Conservation (phyloP, 1,284 basidiomycete genomes). For the Sphagnurus paluster region DNA sequence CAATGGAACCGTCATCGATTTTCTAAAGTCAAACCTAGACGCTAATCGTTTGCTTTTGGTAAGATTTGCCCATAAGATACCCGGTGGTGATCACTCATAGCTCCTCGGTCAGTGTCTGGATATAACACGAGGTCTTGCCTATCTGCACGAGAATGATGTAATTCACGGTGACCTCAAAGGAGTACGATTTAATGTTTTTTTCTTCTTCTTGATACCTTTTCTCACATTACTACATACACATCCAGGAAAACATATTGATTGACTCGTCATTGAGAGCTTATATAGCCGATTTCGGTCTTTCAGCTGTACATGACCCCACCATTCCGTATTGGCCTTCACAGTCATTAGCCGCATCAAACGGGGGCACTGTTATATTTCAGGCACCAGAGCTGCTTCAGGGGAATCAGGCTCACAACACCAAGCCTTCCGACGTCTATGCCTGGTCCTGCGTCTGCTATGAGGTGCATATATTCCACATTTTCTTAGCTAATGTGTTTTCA, state of each 20-base stretch:
- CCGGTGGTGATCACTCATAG: background rate
- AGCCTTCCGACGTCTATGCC: background rate
- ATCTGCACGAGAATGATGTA: background rate
- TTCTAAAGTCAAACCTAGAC: background rate
- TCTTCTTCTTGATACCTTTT: too few species aligned
- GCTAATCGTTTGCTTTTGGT: background rate
- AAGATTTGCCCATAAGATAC: background rate
- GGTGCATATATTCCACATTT: background rate
- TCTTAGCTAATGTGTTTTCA: too few species aligned
- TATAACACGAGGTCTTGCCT: background rate
- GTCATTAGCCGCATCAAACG: background rate
- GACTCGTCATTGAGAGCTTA: background rate
- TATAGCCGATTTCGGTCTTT: slow-evolving; percentile 1
- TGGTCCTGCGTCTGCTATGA: slow-evolving; percentile 1
- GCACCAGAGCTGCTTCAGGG: slow-evolving; percentile 2
- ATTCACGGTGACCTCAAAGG: slow-evolving; percentile 1
- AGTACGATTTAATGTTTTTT: background rate
- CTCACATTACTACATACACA: background rate
- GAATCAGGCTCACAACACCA: background rate
- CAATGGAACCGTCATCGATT: background rate
- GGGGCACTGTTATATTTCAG: background rate
- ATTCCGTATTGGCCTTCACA: background rate
- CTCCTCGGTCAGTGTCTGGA: background rate
- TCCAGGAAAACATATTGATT: background rate
- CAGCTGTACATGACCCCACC: background rate